These are phyloP conservation scores for Arxiozyma slooffiae DNA, from an alignment of 1,139 yeast genomes.

Conservation along the genomic window DNA sequence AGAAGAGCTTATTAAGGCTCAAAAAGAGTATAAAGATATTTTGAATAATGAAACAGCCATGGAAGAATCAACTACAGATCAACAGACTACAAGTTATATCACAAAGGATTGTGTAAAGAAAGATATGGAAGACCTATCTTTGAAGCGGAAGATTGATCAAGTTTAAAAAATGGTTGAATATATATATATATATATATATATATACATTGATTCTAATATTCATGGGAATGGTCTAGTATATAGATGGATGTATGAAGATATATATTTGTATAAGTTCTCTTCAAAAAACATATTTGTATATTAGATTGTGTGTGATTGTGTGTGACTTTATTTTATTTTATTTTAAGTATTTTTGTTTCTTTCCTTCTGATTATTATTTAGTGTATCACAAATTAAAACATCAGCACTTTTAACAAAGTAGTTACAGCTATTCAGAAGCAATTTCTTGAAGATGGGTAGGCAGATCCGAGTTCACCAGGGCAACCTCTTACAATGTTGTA, in stretches of 20 bases:
- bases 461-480: slow-evolving; percentile 64
- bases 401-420: slow-evolving; percentile 35
- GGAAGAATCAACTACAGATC: neutral
- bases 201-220: neutral
- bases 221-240: neutral
- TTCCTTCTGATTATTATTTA: neutral
- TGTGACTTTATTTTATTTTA: no score
- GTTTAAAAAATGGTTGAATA: slow-evolving; percentile 1
- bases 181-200: slow-evolving; percentile 1
- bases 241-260: no score
- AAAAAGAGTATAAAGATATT: slow-evolving; percentile 10
- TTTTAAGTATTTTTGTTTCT: neutral
- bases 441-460: slow-evolving; percentile 47
- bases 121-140: slow-evolving; percentile 1
- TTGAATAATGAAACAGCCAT: neutral
- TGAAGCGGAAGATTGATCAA: slow-evolving; percentile 15
- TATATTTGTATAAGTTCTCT: neutral
- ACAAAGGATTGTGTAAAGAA: neutral
- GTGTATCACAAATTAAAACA: slow-evolving; percentile 8
- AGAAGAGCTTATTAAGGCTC: slow-evolving; percentile 22
- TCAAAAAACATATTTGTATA: no score
- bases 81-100: neutral
- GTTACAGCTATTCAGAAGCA: slow-evolving; percentile 40
- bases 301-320: no score
- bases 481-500: slow-evolving; percentile 72